Conservation (phyloP, 2,329 filamentous ascomycete genomes). For the Aspergillus unguis region DNA sequence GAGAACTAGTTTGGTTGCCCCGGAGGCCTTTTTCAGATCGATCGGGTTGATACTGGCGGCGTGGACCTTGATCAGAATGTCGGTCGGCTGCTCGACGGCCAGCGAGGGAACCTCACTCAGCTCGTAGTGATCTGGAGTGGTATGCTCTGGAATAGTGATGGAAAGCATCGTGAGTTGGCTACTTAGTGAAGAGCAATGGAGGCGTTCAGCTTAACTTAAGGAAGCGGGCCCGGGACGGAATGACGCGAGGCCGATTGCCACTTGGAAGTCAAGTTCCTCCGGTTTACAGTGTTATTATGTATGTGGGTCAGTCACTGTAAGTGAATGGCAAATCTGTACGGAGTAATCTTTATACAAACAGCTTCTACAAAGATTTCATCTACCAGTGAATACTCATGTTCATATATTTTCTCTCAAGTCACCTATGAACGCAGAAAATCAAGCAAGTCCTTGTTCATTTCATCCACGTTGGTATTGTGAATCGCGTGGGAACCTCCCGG, state of each 20-base stretch:
- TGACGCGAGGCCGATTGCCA: too few relatives aligned
- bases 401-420: too few relatives aligned
- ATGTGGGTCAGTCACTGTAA: too few relatives aligned
- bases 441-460: conserved; percentile 39
- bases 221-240: too few relatives aligned
- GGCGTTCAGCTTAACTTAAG: too few relatives aligned
- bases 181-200: too few relatives aligned
- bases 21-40: conserved; percentile 44
- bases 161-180: background rate
- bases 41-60: conserved; percentile 48
- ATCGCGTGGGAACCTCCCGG: conserved; percentile 39
- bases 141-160: background rate
- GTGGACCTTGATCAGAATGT: conserved; percentile 38
- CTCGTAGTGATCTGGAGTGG: background rate
- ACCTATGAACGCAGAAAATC: conserved; percentile 23
- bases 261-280: too few relatives aligned
- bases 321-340: too few relatives aligned
- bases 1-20: conserved; percentile 32
- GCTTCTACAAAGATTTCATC: too few relatives aligned
- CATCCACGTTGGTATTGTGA: conserved; percentile 35
- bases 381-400: too few relatives aligned
- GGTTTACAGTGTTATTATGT: too few relatives aligned
- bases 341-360: too few relatives aligned
- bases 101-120: background rate
- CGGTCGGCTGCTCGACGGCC: background rate